Conservation (phyloP, 805 yeast species). For the Kuraishia ogatae region DNA sequence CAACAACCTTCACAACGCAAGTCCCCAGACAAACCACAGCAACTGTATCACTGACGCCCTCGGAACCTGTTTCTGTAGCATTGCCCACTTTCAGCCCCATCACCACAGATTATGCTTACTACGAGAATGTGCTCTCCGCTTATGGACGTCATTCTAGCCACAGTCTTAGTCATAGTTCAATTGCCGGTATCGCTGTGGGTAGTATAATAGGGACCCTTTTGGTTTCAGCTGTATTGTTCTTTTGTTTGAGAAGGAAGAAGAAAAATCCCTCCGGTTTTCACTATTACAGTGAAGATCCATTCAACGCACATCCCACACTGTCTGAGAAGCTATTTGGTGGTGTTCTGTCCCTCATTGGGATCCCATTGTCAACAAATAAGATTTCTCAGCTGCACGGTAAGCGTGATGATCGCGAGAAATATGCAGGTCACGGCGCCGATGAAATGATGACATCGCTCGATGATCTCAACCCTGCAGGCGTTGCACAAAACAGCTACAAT, state of each 20-base stretch:
- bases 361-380: not conserved
- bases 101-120: slow-evolving; percentile 18
- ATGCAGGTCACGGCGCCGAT: not conserved
- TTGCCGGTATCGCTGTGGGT: slow-evolving; percentile 23
- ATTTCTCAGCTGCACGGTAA: not conserved
- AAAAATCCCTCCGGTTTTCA: not conserved
- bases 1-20: slow-evolving; percentile 11
- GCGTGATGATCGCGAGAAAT: not conserved
- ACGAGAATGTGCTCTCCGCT: slow-evolving; percentile 5
- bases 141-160: not conserved
- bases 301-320: not conserved
- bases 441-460: not conserved
- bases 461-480: not conserved
- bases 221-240: slow-evolving; percentile 7
- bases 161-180: slow-evolving; percentile 12
- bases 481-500: not conserved
- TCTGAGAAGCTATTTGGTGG: not conserved
- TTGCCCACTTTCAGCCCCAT: slow-evolving; percentile 12
- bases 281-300: not conserved
- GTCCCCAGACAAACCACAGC: slow-evolving; percentile 10
- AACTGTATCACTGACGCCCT: slow-evolving; percentile 2
- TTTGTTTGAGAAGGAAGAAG: slow-evolving; percentile 7
- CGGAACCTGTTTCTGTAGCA: not conserved
- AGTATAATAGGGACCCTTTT: slow-evolving; percentile 7
- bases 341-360: not conserved